Evolutionary conservation across 2,329 filamentous ascomycete species (phyloP), one percentile per base, ranked within the genome.

Genomic region (Coniella lustricola): DNA sequence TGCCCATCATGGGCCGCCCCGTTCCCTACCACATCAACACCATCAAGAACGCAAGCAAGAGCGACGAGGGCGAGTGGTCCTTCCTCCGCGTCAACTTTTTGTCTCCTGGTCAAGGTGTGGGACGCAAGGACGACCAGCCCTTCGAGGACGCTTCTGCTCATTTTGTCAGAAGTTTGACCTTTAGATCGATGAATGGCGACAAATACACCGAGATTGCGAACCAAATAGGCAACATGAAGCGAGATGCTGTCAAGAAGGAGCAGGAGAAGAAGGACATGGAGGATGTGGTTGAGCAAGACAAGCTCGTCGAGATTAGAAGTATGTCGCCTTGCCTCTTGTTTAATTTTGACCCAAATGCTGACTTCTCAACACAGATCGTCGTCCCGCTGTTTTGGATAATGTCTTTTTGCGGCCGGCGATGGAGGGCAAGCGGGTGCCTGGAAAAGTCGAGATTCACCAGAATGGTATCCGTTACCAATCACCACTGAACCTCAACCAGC

Each of bases 251-350:
- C 36, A 90, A 95, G 67, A 87, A 89, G 59, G 93, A 98, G 67
- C 90, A 96, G 61, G 91, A 96, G 68, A 96, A 97, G 81, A 98
- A 98, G 72, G 91, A 98, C 59, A 86, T 98, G 86, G 93, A 98
- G 64, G 93, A 98, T 67, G 93, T 98, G 18, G 90, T 98, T 5
- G 93, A 97, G 68, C 93, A 98, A 67, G 93, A 98, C 65, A 98
- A 98, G 72, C 81, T 98, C 45, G 75, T 94, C 57, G 90, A 96
- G 63, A 90, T 97, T 57, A 79, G 93, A 74, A 95, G 87, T 89
- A 73, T 72, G 82, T 72, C 14, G 7, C 35, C 14, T 36, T 40
- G 14, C 49, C 46, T 13, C 29, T 39, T 14, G 25, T 40, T 13
- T 10, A 29, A 14, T 41, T 9, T 34, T 29, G 35, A 34, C 14